Conservation (phyloP, 2,329 filamentous ascomycete species). For the Cadophora luteo-olivacea region DNA sequence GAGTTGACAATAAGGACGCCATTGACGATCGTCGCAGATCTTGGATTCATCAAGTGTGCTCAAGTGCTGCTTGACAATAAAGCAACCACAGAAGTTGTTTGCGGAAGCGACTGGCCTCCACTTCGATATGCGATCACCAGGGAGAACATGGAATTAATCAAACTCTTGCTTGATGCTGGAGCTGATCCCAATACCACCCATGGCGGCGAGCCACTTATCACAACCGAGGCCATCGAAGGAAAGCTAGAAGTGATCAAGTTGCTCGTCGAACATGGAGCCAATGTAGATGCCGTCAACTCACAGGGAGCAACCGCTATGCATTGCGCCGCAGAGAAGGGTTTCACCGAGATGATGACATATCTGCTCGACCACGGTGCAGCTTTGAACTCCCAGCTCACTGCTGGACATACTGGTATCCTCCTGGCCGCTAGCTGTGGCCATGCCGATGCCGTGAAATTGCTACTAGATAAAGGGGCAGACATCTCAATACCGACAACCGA, state of each 20-base stretch:
- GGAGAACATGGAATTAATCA: constrained; percentile 17
- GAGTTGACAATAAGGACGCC: not conserved
- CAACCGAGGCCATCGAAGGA: not conserved
- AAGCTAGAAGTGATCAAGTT: constrained; percentile 33
- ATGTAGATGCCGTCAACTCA: constrained; percentile 38
- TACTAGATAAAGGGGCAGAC: constrained; percentile 27
- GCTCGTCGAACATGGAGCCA: constrained; percentile 37
- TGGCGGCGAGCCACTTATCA: constrained; percentile 13
- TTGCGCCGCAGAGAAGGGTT: constrained; percentile 34
- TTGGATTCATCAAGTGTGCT: constrained; percentile 8
- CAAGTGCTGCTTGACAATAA: not conserved
- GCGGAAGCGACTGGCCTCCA: not conserved
- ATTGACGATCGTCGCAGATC: constrained; percentile 5
- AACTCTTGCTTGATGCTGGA: constrained; percentile 29
- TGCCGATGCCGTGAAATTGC: constrained; percentile 23
- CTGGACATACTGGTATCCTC: constrained; percentile 31
- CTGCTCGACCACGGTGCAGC: constrained; percentile 41
- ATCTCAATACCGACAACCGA: constrained; percentile 18
- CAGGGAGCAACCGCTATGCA: constrained; percentile 42
- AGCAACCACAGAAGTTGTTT: constrained; percentile 8
- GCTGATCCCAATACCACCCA: constrained; percentile 17
- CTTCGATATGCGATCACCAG: constrained; percentile 9
- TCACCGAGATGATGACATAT: constrained; percentile 38
- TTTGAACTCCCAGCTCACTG: constrained; percentile 29
- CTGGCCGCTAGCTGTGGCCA: constrained; percentile 35